Percentiles rank a stretch among this genome's conserved stretches.
Evolutionary conservation across 192 early-diverging fungal genomes (phyloP).

Genomic region (Linnemannia exigua): DNA sequence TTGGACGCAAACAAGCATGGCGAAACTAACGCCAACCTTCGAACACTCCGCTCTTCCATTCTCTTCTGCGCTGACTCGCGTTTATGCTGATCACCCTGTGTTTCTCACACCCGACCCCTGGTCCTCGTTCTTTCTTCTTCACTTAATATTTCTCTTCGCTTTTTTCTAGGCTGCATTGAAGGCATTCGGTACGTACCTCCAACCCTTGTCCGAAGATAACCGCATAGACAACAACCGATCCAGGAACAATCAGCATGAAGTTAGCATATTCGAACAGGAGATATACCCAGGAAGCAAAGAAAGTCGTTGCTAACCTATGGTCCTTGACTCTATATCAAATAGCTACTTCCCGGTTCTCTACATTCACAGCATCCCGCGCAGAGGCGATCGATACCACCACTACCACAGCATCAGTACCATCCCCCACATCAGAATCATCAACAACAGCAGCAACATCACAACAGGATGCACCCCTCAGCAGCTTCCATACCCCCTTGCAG

Average conservation of each 20-base stretch:
- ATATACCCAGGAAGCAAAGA: background rate
- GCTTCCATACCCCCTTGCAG: conserved; percentile 68
- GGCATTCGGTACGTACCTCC: conserved; percentile 24
- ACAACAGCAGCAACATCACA: background rate
- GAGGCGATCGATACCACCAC: conserved; percentile 30
- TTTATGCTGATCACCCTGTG: background rate
- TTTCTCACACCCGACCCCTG: background rate
- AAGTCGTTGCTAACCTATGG: background rate
- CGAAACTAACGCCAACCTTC: background rate
- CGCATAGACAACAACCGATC: background rate
- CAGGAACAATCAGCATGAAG: background rate
- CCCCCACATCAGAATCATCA: conserved; percentile 10
- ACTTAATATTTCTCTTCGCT: background rate
- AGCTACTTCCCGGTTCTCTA: conserved; percentile 37
- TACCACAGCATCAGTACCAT: background rate
- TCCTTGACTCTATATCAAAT: background rate
- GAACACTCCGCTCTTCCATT: background rate
- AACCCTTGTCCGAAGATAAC: background rate
- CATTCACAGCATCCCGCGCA: conserved; percentile 40
- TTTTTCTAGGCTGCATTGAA: conserved; percentile 22
- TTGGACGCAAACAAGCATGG: background rate
- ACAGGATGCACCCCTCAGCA: conserved; percentile 16
- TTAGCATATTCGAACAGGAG: background rate
- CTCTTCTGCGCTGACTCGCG: background rate
- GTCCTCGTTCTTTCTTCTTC: too few species aligned